Evolutionary conservation across 208 protist genomes (phyloP).

Genomic region (Strigomonas oncopelti): DNA sequence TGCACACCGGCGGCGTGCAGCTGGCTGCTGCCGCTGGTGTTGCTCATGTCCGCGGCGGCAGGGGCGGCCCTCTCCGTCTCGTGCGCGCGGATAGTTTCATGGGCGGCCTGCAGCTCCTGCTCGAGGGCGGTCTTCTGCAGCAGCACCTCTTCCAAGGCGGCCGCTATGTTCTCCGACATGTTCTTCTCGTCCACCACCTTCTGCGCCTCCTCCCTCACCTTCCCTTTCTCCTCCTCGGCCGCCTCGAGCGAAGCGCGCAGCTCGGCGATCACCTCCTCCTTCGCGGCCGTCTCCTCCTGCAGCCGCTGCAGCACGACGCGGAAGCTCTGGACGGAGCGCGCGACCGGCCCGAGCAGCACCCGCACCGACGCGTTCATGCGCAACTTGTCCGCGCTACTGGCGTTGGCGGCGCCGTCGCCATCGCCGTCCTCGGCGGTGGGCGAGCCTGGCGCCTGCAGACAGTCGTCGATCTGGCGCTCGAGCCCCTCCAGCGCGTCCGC

Average conservation of each 20-base stretch:
- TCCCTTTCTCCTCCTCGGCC: background rate
- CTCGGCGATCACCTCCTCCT: background rate
- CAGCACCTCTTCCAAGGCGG: slow-evolving; percentile 9
- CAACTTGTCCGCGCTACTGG: background rate
- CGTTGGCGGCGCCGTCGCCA: background rate
- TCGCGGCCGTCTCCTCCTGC: background rate
- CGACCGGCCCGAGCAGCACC: slow-evolving; percentile 5
- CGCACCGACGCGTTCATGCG: slow-evolving; percentile 9
- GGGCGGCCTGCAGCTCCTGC: background rate
- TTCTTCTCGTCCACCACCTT: slow-evolving; percentile 8
- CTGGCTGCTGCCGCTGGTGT: background rate
- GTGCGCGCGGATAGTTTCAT: background rate
- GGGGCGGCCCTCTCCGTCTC: background rate
- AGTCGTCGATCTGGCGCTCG: background rate
- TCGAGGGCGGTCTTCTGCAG: slow-evolving; percentile 2
- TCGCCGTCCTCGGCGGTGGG: background rate
- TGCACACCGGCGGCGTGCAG: slow-evolving; percentile 9
- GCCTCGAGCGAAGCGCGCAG: background rate
- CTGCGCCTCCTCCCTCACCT: background rate
- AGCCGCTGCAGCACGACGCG: slow-evolving; percentile 1
- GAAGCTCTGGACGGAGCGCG: slow-evolving; percentile 4
- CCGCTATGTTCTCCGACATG: slow-evolving; percentile 4
- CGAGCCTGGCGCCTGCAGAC: background rate
- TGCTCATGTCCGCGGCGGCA: background rate
- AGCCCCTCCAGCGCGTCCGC: background rate